A percentile compares a stretch with the other conserved stretches of the same genome.
Conservation (phyloP, 1,284 basidiomycete species). For the Puccinia hordei region DNA sequence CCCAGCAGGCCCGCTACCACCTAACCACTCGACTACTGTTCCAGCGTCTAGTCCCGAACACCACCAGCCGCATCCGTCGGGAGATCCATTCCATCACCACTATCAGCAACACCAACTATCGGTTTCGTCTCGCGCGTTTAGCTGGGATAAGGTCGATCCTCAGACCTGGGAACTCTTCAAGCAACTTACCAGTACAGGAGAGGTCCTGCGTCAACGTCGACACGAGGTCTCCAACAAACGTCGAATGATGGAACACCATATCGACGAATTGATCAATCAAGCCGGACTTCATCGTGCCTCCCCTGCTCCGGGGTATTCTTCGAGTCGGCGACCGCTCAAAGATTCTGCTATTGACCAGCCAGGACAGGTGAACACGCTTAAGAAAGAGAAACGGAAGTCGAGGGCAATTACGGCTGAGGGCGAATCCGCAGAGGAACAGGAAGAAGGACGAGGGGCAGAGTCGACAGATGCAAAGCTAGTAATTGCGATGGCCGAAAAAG, state of each 20-base stretch:
- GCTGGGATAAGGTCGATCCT: slow-evolving; percentile 9
- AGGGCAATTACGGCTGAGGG: too few species aligned
- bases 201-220: slow-evolving; percentile 11
- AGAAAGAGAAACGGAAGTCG: neutral
- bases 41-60: neutral
- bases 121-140: neutral
- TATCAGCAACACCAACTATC: slow-evolving; percentile 10
- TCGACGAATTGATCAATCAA: slow-evolving; percentile 23
- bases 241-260: slow-evolving; percentile 20
- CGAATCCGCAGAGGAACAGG: neutral
- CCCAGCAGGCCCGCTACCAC: neutral
- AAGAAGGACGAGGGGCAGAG: neutral
- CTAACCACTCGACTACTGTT: neutral
- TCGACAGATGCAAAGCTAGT: slow-evolving; percentile 4
- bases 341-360: neutral
- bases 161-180: slow-evolving; percentile 4
- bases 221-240: slow-evolving; percentile 37
- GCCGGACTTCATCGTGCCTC: slow-evolving; percentile 2
- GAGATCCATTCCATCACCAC: slow-evolving; percentile 2
- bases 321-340: neutral
- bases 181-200: slow-evolving; percentile 7
- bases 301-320: neutral
- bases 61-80: neutral
- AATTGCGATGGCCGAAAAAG: neutral
- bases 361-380: neutral